Percentiles rank a stretch among this genome's conserved stretches.
phyloP scores from a whole-genome alignment of 345 rosid species.

The Cardamine chenopodiifolia region DNA sequence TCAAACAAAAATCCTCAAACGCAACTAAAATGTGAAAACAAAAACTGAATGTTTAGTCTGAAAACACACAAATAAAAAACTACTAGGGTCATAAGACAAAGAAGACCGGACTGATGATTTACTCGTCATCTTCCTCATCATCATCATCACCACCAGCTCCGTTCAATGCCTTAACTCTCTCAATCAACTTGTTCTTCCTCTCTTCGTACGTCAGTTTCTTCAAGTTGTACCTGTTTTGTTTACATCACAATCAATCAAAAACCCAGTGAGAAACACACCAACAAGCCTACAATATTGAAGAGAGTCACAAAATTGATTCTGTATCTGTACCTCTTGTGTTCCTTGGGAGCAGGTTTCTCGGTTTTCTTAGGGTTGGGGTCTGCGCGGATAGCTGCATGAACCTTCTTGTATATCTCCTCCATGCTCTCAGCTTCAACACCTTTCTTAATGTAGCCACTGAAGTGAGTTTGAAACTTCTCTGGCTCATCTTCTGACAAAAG shows the following conservation, averaged over 20 bases:
- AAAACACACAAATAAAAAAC: not conserved
- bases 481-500: slow-evolving; percentile 47
- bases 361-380: slow-evolving; percentile 34
- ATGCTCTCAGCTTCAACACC: slow-evolving; percentile 28
- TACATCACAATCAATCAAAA: not conserved
- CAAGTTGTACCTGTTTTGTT: slow-evolving; percentile 28
- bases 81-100: not conserved
- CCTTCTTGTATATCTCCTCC: slow-evolving; percentile 33
- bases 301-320: not conserved
- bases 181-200: slow-evolving; percentile 36
- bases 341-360: slow-evolving; percentile 21
- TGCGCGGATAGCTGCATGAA: slow-evolving; percentile 30
- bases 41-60: slow-evolving; percentile 1
- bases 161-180: slow-evolving; percentile 31
- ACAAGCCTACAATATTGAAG: not conserved
- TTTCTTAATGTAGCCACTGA: slow-evolving; percentile 26
- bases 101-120: not conserved
- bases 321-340: slow-evolving; percentile 31
- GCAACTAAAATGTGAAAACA: slow-evolving; percentile 6
- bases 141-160: slow-evolving; percentile 22
- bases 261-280: not conserved
- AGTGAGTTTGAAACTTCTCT: slow-evolving; percentile 31
- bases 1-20: slow-evolving; percentile 2
- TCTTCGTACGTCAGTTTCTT: slow-evolving; percentile 35
- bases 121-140: slow-evolving; percentile 28